A percentile compares a stretch with the other conserved stretches of the same genome.
Conservation (phyloP, 2,329 filamentous ascomycete genomes). For the Clonostachys chloroleuca region DNA sequence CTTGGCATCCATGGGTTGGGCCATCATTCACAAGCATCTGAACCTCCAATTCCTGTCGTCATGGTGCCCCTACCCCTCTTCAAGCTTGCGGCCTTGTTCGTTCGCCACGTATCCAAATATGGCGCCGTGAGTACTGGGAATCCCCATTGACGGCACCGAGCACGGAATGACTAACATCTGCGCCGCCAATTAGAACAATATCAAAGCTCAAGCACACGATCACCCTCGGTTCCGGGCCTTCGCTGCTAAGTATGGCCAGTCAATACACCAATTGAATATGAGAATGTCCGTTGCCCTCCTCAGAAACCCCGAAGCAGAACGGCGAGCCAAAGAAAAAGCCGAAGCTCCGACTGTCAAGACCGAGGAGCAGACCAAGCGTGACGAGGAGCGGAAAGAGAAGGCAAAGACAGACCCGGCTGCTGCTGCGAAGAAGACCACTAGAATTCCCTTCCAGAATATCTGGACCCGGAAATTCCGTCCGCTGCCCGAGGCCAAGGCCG, state of each 20-base stretch:
- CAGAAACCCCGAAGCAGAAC: constrained; percentile 52
- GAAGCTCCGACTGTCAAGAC: constrained; percentile 63
- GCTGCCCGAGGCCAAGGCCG: constrained; percentile 60
- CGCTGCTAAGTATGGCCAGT: constrained; percentile 58
- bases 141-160: no score
- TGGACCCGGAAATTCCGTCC: constrained; percentile 60
- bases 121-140: constrained; percentile 49
- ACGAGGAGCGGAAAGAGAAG: constrained; percentile 28
- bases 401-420: constrained; percentile 38
- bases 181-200: constrained; percentile 47
- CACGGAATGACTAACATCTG: no score
- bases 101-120: constrained; percentile 65
- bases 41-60: neutral
- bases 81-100: constrained; percentile 60
- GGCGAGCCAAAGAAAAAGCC: constrained; percentile 55
- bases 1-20: no score
- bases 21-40: no score
- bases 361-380: constrained; percentile 53
- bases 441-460: constrained; percentile 39
- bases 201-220: constrained; percentile 62
- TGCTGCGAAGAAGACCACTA: constrained; percentile 31
- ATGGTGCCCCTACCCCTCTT: constrained; percentile 66
- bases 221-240: constrained; percentile 56
- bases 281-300: constrained; percentile 55
- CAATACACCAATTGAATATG: constrained; percentile 66